Conservation (phyloP, 2,329 filamentous ascomycete species). For the Eutypa lata region DNA sequence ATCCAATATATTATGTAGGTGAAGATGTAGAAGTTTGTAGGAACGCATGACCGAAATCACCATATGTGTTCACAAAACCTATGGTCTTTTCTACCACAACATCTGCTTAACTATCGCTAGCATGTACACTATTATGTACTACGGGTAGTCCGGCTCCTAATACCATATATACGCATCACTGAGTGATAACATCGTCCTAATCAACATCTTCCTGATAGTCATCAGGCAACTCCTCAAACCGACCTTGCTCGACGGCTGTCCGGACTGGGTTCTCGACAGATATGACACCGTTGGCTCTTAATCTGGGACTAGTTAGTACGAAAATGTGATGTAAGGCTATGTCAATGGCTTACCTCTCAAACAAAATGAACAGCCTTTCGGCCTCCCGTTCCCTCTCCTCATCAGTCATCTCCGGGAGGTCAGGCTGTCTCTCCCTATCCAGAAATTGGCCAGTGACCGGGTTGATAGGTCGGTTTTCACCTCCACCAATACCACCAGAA, state of each 20-base stretch:
- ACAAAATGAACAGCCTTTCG: conserved; percentile 83
- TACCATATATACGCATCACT: background rate
- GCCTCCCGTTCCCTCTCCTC: conserved; percentile 93
- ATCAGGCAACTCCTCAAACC: conserved; percentile 58
- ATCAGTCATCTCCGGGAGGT: conserved; percentile 73
- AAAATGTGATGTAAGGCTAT: background rate
- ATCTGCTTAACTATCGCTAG: too few relatives aligned
- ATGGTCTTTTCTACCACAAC: too few relatives aligned
- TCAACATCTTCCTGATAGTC: conserved; percentile 28
- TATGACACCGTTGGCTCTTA: conserved; percentile 51
- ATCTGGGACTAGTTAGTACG: conserved; percentile 18
- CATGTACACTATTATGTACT: too few relatives aligned
- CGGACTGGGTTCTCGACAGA: conserved; percentile 67
- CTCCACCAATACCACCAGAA: conserved; percentile 30
- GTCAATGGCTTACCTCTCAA: conserved; percentile 64
- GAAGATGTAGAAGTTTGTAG: too few relatives aligned
- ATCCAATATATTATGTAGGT: too few relatives aligned
- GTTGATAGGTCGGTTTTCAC: conserved; percentile 55
- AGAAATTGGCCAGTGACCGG: conserved; percentile 84
- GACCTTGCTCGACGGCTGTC: conserved; percentile 58
- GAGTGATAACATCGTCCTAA: conserved; percentile 5
- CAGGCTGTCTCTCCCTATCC: conserved; percentile 60
- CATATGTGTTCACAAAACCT: too few relatives aligned
- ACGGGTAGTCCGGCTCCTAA: too few relatives aligned
- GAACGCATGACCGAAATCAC: too few relatives aligned